phyloP scores from a whole-genome alignment of 31 red algal species.

The Asparagopsis taxiformis region DNA sequence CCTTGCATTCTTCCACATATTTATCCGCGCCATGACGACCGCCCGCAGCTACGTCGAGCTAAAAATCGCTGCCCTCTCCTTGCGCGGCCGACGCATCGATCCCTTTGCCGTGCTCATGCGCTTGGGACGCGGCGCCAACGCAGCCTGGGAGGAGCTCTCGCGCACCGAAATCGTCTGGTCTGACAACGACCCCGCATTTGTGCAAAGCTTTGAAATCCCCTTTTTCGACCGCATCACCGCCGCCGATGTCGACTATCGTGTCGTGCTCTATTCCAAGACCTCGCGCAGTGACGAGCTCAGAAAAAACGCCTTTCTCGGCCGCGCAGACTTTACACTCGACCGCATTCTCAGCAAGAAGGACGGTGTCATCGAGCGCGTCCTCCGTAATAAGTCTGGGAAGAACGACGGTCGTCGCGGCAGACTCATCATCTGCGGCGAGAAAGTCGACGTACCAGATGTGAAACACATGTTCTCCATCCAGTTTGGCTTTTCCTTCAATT shows the following conservation, averaged over 20 bases:
- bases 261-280: conserved; percentile 40
- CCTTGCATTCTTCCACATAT: too few relatives aligned
- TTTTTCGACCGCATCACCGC: background rate
- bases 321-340: conserved; percentile 50
- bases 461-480: conserved; percentile 70
- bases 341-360: conserved; percentile 48
- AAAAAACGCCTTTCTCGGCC: conserved; percentile 52
- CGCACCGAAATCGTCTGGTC: conserved; percentile 63
- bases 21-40: conserved; percentile 1
- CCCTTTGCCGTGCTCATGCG: conserved; percentile 55
- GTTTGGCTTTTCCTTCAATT: conserved; percentile 46
- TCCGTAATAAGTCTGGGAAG: conserved; percentile 44
- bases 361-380: conserved; percentile 57
- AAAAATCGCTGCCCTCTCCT: conserved; percentile 56
- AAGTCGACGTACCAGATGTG: conserved; percentile 10
- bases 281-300: conserved; percentile 47
- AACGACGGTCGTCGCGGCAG: conserved; percentile 42
- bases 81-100: conserved; percentile 52
- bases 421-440: conserved; percentile 65
- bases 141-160: conserved; percentile 33
- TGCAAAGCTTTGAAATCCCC: conserved; percentile 56
- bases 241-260: conserved; percentile 27
- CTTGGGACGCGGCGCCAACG: background rate
- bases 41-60: conserved; percentile 55
- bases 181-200: conserved; percentile 55